A percentile compares a stretch with the other conserved stretches of the same genome.
Evolutionary conservation across 345 rosid genomes (phyloP).

Genomic region (Acer negundo): DNA sequence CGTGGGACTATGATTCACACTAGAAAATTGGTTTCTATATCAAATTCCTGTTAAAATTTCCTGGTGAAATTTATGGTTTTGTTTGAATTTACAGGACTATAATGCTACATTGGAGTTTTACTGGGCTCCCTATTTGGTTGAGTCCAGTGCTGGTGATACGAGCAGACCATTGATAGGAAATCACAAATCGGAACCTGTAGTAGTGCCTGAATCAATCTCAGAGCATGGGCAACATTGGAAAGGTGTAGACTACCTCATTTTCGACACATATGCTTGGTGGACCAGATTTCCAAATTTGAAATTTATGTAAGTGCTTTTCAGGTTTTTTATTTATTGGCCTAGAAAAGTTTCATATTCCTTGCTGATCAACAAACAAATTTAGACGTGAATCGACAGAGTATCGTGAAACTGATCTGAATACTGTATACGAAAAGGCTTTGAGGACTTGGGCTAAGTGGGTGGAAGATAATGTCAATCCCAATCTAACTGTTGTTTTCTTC

Average conservation of each 20-base stretch:
- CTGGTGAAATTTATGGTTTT: not conserved
- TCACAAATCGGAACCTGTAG: constrained; percentile 37
- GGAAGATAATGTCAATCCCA: constrained; percentile 62
- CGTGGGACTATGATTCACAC: no score
- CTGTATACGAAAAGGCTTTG: constrained; percentile 54
- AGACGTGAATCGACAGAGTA: constrained; percentile 39
- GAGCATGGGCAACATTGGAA: constrained; percentile 60
- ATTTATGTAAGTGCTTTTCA: constrained; percentile 45
- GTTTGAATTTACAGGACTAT: constrained; percentile 38
- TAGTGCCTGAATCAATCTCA: constrained; percentile 53
- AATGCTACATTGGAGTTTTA: constrained; percentile 54
- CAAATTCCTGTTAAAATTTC: not conserved
- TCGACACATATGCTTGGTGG: constrained; percentile 72
- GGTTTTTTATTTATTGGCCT: not conserved
- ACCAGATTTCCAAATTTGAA: constrained; percentile 41
- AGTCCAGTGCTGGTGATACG: constrained; percentile 47
- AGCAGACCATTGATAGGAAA: constrained; percentile 51
- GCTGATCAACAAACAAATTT: constrained; percentile 29
- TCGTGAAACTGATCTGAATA: constrained; percentile 49
- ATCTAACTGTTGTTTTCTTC: constrained; percentile 80
- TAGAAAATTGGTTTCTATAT: not conserved
- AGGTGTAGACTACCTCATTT: constrained; percentile 46
- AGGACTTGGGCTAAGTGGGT: constrained; percentile 69
- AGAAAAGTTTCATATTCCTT: not conserved
- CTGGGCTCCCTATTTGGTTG: constrained; percentile 67